Base-by-base conservation (phyloP, 768 basidiomycete species). In the Boletellus emodensis region DNA sequence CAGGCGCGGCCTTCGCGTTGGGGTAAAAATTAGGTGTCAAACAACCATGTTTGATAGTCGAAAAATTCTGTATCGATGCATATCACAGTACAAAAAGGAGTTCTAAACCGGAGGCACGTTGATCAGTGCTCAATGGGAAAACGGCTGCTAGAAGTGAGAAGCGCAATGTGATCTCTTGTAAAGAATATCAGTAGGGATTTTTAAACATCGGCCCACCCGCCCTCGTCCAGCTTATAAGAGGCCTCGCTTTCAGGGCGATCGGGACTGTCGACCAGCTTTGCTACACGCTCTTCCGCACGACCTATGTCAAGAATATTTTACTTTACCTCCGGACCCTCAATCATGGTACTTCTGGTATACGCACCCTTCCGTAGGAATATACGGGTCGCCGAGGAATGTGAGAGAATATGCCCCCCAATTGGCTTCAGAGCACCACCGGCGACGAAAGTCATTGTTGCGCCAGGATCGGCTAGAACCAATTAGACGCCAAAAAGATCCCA, bases 401-500 rank as follows among this genome's bases (percentile, higher is more conserved):
- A 93, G 38, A 93, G 71, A 54, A 93, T 91, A 61, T 93, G 90
- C 0, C 90, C 90, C 35, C 90, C 90, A 40, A 94, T 89, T 15
- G 92, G 91, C 69, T 95, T 95, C 35, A 94, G 76, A 17, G 89
- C 90, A 32, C 92, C 90, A 36, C 93, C 94, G 22, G 92, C 94
- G 37, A 94, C 94, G 61, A 97, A 97, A 44, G 90, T 90, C 85
- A 90, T 90, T 3, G 88, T 91, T 43, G 93, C 94, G 43, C 94
- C 94, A 18, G 94, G 94, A 65, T 97, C 94, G 52, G 94, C 90
- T 90, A 61, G 56, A 48, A 59, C 41, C 24, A 11, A 32, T 64
- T 34, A 58, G 44, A 48, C 45, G 44, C 34, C 49, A 35, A 17
- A 18, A 18, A 37, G 17, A 15, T 20, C 6, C 8, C 13, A 39